These are phyloP conservation scores for Starmerella tilneyi DNA, from an alignment of 805 yeast genomes.

Conservation along the genomic window DNA sequence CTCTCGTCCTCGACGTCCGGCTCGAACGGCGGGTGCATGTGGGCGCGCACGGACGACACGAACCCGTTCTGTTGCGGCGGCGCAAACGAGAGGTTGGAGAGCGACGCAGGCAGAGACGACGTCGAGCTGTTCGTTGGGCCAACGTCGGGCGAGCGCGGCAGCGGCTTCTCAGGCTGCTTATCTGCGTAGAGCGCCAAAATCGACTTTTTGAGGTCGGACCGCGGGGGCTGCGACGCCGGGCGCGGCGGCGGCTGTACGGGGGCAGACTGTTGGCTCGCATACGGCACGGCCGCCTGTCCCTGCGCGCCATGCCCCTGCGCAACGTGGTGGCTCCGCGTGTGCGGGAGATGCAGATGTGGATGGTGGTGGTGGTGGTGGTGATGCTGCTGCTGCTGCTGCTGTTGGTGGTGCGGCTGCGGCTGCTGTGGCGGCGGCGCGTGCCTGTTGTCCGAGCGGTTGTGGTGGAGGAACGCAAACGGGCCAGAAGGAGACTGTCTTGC, in stretches of 20 bases:
- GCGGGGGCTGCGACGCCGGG: constrained; percentile 28
- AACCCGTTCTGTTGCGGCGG: too few relatives aligned
- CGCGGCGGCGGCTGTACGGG: constrained; percentile 3
- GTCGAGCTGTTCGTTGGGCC: not conserved
- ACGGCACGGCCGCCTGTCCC: too few relatives aligned
- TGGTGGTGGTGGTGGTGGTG: not conserved
- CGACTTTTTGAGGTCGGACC: constrained; percentile 87
- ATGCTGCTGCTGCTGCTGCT: not conserved
- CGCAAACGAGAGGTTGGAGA: constrained; percentile 2
- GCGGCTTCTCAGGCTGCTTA: constrained; percentile 6
- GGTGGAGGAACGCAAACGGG: not conserved
- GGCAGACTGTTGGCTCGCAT: constrained; percentile 2
- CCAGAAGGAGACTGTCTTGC: not conserved
- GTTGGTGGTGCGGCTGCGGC: not conserved
- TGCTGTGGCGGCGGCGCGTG: too few relatives aligned
- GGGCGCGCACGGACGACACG: too few relatives aligned
- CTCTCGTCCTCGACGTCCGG: constrained; percentile 19
- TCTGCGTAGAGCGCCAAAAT: constrained; percentile 68
- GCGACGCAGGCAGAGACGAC: not conserved
- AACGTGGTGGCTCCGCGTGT: constrained; percentile 20
- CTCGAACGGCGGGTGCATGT: constrained; percentile 9
- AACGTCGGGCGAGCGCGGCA: constrained; percentile 9
- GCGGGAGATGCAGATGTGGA: not conserved
- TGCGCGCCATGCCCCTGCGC: too few relatives aligned
- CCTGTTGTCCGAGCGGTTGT: not conserved